A percentile compares a stretch with the other conserved stretches of the same genome.
phyloP scores from a whole-genome alignment of 140 eudicot species.

The Anethum foeniculum region DNA sequence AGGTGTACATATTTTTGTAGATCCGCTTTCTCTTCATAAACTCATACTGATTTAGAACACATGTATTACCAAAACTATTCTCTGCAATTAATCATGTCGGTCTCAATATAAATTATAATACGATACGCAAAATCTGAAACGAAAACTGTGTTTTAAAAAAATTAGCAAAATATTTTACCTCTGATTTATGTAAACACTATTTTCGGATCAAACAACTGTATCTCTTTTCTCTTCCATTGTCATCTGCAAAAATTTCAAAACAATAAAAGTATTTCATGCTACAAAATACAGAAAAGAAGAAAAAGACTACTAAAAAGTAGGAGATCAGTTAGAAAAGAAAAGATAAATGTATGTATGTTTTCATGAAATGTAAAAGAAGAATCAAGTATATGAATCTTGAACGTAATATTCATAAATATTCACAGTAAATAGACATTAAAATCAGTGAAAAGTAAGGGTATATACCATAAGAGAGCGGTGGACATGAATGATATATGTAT shows the following conservation, averaged over 20 bases:
- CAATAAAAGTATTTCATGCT: neutral
- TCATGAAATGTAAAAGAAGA: slow-evolving; percentile 4
- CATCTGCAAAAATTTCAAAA: neutral
- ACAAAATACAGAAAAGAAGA: neutral
- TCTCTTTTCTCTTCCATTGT: neutral
- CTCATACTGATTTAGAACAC: neutral
- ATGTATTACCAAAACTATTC: neutral
- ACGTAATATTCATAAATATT: neutral
- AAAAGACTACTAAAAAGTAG: neutral
- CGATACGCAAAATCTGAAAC: slow-evolving; percentile 1
- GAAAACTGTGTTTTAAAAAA: neutral
- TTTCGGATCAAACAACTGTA: slow-evolving; percentile 7
- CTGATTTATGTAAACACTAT: neutral
- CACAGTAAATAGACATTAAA: neutral
- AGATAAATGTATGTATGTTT: neutral
- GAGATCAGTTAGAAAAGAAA: slow-evolving; percentile 8
- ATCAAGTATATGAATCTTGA: neutral
- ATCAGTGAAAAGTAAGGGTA: neutral
- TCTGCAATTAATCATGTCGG: neutral
- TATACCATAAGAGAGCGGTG: slow-evolving; percentile 9
- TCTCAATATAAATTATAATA: neutral
- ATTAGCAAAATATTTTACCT: slow-evolving; percentile 4
- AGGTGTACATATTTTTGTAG: slow-evolving; percentile 14
- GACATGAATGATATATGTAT: neutral
- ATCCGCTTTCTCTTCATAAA: slow-evolving; percentile 10